Evolutionary conservation across 129 eudicot genomes (phyloP).

Genomic region (Pseudognaphalium luteoalbum): DNA sequence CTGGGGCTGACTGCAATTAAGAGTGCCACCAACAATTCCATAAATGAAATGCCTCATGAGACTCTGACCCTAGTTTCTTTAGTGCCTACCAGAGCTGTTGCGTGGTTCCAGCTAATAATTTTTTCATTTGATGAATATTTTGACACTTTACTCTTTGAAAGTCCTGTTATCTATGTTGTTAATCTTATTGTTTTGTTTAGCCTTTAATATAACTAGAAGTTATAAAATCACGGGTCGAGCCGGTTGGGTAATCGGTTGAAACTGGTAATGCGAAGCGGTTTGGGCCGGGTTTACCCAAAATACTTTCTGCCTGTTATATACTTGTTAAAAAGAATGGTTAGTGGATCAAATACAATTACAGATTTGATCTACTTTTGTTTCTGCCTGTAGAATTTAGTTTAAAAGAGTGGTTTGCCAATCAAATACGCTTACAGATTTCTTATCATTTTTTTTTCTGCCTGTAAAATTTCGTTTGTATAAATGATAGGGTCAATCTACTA

Average conservation of each 20-base stretch:
- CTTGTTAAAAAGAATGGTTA: no score
- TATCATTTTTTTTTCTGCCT: no score
- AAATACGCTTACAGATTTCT: no score
- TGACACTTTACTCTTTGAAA: conserved; percentile 1
- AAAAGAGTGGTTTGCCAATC: no score
- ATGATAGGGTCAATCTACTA: not conserved
- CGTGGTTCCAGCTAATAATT: not conserved
- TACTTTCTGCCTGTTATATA: no score
- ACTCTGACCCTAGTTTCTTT: not conserved
- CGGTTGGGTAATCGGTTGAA: not conserved
- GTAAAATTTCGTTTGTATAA: no score
- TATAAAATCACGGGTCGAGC: not conserved
- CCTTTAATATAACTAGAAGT: no score
- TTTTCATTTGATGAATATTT: not conserved
- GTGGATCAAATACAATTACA: not conserved
- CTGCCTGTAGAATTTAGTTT: not conserved
- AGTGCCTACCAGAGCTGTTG: not conserved
- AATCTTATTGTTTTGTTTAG: not conserved
- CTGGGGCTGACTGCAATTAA: conserved; percentile 22
- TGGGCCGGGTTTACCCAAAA: no score
- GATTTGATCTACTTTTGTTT: not conserved
- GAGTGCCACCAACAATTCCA: conserved; percentile 11
- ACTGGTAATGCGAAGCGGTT: no score
- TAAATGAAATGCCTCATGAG: conserved; percentile 11
- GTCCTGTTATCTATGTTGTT: not conserved